Percentiles rank a stretch among this genome's conserved stretches.
These are phyloP conservation scores for Cercospora brassicicola DNA, from an alignment of 2,329 filamentous ascomycete species.

Conservation along the genomic window DNA sequence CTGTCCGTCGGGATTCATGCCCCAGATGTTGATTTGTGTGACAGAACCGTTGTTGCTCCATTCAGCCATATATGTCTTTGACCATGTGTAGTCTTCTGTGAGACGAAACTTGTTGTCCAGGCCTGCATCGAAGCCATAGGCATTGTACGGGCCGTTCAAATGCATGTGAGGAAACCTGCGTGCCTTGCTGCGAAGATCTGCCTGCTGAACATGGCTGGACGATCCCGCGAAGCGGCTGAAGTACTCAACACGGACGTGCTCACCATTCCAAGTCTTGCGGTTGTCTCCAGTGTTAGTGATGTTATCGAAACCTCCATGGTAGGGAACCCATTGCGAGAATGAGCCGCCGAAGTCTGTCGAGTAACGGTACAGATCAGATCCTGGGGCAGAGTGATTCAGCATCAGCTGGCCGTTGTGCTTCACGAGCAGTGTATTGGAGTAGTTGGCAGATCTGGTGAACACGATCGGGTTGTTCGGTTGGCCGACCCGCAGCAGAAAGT, in stretches of 20 bases:
- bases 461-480: conserved; percentile 58
- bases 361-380: conserved; percentile 61
- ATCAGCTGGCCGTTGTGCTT: conserved; percentile 8
- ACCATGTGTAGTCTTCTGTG: conserved; percentile 52
- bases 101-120: conserved; percentile 54
- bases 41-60: conserved; percentile 54
- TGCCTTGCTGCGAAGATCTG: conserved; percentile 48
- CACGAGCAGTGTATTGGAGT: conserved; percentile 46
- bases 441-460: conserved; percentile 57
- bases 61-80: conserved; percentile 59
- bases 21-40: conserved; percentile 64
- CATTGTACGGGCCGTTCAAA: conserved; percentile 61
- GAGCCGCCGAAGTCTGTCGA: conserved; percentile 59
- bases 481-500: conserved; percentile 61
- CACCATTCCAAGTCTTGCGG: conserved; percentile 58
- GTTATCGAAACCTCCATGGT: conserved; percentile 51
- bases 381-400: conserved; percentile 55
- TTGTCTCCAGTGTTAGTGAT: conserved; percentile 50
- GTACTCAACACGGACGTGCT: conserved; percentile 63
- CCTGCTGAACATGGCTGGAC: conserved; percentile 60
- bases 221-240: conserved; percentile 59
- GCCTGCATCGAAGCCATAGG: conserved; percentile 62
- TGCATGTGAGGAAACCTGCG: conserved; percentile 62
- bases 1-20: conserved; percentile 61
- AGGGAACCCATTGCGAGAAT: conserved; percentile 59